Evolutionary conservation across 23 red algal genomes (phyloP).

Genomic region (Gracilaria gracilis): DNA sequence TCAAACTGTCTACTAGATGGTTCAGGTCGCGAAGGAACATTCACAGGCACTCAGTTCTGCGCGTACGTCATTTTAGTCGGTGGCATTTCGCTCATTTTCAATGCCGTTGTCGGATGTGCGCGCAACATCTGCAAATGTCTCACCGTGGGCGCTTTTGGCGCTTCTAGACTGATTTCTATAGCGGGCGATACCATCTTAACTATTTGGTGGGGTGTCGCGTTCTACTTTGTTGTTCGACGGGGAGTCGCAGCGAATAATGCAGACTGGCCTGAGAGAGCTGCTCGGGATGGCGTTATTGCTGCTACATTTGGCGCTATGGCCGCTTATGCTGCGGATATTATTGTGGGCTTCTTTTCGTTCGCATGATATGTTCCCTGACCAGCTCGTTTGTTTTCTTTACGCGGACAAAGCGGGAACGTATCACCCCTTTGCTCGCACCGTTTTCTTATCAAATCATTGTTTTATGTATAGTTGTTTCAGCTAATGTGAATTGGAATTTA

Average conservation of each 20-base stretch:
- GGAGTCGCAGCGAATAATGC: slow-evolving; percentile 49
- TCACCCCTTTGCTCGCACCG: background rate
- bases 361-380: background rate
- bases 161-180: slow-evolving; percentile 38
- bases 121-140: slow-evolving; percentile 53
- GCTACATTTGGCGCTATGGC: slow-evolving; percentile 44
- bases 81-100: slow-evolving; percentile 41
- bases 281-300: slow-evolving; percentile 60
- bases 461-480: background rate
- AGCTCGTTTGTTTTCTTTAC: background rate
- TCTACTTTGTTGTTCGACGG: slow-evolving; percentile 42
- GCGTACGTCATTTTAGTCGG: slow-evolving; percentile 50
- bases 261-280: slow-evolving; percentile 36
- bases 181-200: slow-evolving; percentile 5
- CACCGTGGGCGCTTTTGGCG: slow-evolving; percentile 26
- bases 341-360: slow-evolving; percentile 29
- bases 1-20: slow-evolving; percentile 48
- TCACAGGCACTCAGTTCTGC: slow-evolving; percentile 42
- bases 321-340: slow-evolving; percentile 26
- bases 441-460: background rate
- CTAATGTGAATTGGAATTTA: background rate
- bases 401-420: background rate
- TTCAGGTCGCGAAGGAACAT: background rate
- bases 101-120: slow-evolving; percentile 41
- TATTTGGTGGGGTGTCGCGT: slow-evolving; percentile 62